Percentiles rank a stretch among this genome's conserved stretches.
Conservation (phyloP, 2,329 filamentous ascomycete genomes). For the Purpureocillium lavendulum region DNA sequence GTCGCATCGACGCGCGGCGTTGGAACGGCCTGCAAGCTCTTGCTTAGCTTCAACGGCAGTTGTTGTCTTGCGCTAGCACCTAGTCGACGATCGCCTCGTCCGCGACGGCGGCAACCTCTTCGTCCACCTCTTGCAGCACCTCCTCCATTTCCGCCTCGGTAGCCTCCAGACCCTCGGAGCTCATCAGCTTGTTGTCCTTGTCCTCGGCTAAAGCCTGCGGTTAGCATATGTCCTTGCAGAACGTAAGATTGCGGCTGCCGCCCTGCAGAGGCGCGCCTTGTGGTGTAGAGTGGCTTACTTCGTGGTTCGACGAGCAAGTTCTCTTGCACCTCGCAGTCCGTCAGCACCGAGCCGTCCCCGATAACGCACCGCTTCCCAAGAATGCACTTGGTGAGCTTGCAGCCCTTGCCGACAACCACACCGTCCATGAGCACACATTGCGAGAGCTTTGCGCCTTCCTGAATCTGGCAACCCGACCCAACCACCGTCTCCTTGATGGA, state of each 20-base stretch:
- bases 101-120: conserved; percentile 20
- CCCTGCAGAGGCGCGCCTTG: not conserved
- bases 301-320: conserved; percentile 77
- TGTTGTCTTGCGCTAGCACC: not conserved
- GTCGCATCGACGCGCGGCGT: not conserved
- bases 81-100: conserved; percentile 10
- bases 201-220: conserved; percentile 45
- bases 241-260: not conserved
- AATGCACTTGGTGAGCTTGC: conserved; percentile 80
- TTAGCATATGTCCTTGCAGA: conserved; percentile 5
- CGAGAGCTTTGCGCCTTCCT: conserved; percentile 75
- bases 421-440: conserved; percentile 91
- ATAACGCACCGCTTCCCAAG: conserved; percentile 74
- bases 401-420: conserved; percentile 74
- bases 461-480: conserved; percentile 79
- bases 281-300: conserved; percentile 37
- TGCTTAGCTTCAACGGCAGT: not conserved
- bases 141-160: conserved; percentile 54
- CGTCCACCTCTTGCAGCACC: conserved; percentile 34
- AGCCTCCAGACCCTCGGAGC: conserved; percentile 56
- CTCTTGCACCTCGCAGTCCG: conserved; percentile 88
- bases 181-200: conserved; percentile 61
- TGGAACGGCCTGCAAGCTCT: not conserved
- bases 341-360: conserved; percentile 72
- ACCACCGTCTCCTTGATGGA: conserved; percentile 91